phyloP scores from a whole-genome alignment of 768 basidiomycete species.

The Pleurotus platypus region DNA sequence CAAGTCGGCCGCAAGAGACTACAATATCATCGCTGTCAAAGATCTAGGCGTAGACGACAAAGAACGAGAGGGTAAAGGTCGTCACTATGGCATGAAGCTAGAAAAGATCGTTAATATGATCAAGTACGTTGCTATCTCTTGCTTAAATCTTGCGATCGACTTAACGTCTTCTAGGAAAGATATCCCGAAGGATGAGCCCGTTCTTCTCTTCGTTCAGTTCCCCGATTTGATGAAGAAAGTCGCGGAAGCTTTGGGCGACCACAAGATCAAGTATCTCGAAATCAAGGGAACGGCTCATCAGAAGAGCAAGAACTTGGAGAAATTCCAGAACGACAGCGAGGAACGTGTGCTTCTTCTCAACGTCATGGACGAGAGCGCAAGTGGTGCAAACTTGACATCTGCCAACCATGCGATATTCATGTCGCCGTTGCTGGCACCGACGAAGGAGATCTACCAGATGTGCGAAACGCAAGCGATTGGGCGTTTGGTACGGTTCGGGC shows the following conservation, averaged over 20 bases:
- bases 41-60: slow-evolving; percentile 80
- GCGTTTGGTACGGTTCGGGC: slow-evolving; percentile 80
- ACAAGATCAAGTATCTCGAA: slow-evolving; percentile 74
- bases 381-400: slow-evolving; percentile 86
- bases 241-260: slow-evolving; percentile 69
- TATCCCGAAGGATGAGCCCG: slow-evolving; percentile 73
- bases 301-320: slow-evolving; percentile 80
- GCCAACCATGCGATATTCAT: slow-evolving; percentile 96
- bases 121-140: slow-evolving; percentile 44
- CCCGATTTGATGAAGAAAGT: slow-evolving; percentile 91
- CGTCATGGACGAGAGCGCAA: slow-evolving; percentile 94
- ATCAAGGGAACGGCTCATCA: slow-evolving; percentile 74
- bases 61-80: slow-evolving; percentile 65
- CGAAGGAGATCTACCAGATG: slow-evolving; percentile 82
- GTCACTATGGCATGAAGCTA: slow-evolving; percentile 80
- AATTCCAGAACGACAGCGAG: slow-evolving; percentile 77
- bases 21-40: slow-evolving; percentile 80
- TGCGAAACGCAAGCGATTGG: slow-evolving; percentile 83
- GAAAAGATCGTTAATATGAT: slow-evolving; percentile 75
- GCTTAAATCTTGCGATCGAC: slow-evolving; percentile 4
- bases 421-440: slow-evolving; percentile 80
- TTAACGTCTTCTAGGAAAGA: slow-evolving; percentile 40
- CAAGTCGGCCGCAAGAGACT: slow-evolving; percentile 71
- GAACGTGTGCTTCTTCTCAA: slow-evolving; percentile 84
- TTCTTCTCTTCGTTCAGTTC: slow-evolving; percentile 96